These are phyloP conservation scores for Mycena indigotica DNA, from an alignment of 768 basidiomycete species.

Conservation along the genomic window DNA sequence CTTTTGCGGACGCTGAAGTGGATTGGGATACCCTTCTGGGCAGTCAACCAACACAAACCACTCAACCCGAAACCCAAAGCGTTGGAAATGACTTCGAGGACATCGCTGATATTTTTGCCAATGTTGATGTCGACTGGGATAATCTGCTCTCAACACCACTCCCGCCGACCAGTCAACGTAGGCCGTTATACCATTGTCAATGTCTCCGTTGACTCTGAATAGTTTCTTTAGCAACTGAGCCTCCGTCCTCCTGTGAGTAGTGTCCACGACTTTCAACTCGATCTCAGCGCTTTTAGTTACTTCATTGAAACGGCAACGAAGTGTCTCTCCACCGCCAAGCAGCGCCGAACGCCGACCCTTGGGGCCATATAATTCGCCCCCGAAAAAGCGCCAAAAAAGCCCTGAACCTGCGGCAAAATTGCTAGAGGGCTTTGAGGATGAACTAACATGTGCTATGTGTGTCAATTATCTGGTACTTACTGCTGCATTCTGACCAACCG, in stretches of 20 bases:
- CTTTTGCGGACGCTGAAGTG: constrained; percentile 53
- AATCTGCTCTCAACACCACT: no score
- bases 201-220: not conserved
- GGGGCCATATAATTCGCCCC: no score
- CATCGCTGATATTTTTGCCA: no score
- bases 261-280: no score
- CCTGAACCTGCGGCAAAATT: no score
- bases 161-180: no score
- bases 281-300: constrained; percentile 6
- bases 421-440: constrained; percentile 60
- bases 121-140: no score
- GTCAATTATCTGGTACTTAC: constrained; percentile 34
- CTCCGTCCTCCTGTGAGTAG: no score
- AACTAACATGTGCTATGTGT: constrained; percentile 74
- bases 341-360: constrained; percentile 19
- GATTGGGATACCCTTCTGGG: constrained; percentile 46
- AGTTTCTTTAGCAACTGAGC: no score
- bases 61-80: no score
- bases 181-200: no score
- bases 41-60: constrained; percentile 28
- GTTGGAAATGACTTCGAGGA: no score
- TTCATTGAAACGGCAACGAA: constrained; percentile 7
- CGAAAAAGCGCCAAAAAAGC: constrained; percentile 36
- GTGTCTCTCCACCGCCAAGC: not conserved
- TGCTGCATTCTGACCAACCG: constrained; percentile 7